These are phyloP conservation scores for Nakazawaea peltata DNA, from an alignment of 805 yeast species.

Conservation along the genomic window DNA sequence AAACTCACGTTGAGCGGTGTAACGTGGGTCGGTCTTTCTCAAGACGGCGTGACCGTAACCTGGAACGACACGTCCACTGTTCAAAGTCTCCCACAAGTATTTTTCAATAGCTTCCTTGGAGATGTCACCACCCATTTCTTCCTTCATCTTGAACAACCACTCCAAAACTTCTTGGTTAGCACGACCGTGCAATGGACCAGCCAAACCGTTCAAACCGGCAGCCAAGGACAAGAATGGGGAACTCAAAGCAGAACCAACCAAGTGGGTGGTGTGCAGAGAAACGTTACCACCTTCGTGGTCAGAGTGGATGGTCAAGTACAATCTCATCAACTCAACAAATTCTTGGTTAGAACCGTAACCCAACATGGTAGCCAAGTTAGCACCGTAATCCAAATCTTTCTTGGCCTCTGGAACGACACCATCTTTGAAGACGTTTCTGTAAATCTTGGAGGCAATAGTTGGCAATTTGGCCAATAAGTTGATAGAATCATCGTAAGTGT, in stretches of 20 bases:
- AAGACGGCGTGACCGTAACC: constrained; percentile 87
- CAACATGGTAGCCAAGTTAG: constrained; percentile 48
- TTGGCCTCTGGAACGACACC: constrained; percentile 54
- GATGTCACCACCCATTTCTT: constrained; percentile 63
- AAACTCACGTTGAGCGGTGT: constrained; percentile 78
- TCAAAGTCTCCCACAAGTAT: constrained; percentile 72
- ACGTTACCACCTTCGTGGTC: constrained; percentile 92
- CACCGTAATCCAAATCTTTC: constrained; percentile 57
- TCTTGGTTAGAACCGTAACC: constrained; percentile 57
- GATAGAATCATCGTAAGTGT: constrained; percentile 73
- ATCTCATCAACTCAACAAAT: constrained; percentile 72
- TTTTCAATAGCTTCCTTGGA: constrained; percentile 62
- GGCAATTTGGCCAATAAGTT: constrained; percentile 80
- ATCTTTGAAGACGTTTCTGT: constrained; percentile 78
- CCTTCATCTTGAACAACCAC: constrained; percentile 65
- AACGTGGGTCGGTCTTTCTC: constrained; percentile 86
- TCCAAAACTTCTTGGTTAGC: constrained; percentile 84
- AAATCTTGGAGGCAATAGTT: constrained; percentile 72
- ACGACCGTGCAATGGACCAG: constrained; percentile 85
- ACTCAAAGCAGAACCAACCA: constrained; percentile 77
- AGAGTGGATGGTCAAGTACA: constrained; percentile 74
- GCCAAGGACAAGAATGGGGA: constrained; percentile 73
- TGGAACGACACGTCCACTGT: constrained; percentile 79
- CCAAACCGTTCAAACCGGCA: constrained; percentile 79
- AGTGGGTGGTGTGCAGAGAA: constrained; percentile 79